phyloP scores from a whole-genome alignment of 2,329 filamentous ascomycete genomes.

The Sordariomycetes sp. region DNA sequence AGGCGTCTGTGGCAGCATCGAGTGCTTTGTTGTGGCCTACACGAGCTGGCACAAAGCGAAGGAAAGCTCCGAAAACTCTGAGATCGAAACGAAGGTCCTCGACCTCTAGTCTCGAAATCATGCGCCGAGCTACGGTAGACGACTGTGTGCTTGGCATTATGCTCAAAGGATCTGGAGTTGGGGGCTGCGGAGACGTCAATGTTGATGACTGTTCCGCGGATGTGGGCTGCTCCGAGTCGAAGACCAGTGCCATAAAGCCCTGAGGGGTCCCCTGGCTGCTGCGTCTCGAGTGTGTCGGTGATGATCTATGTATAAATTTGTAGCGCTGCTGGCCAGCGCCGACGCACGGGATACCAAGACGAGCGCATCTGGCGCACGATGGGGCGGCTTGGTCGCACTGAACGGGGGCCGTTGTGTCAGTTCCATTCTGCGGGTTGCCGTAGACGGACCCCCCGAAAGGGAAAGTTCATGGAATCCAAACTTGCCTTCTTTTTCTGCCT shows the following conservation, averaged over 20 bases:
- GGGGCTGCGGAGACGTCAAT: background rate
- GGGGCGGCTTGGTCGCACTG: slow-evolving; percentile 37
- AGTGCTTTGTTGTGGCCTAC: background rate
- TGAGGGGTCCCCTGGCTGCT: background rate
- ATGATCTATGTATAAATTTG: slow-evolving; percentile 27
- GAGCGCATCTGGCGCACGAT: slow-evolving; percentile 33
- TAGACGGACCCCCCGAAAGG: too few relatives aligned
- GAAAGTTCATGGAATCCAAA: background rate
- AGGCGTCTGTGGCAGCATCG: slow-evolving; percentile 1
- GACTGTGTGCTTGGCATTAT: background rate
- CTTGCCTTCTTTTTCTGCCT: slow-evolving; percentile 44
- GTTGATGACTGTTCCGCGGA: too few relatives aligned
- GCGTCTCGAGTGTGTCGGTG: background rate
- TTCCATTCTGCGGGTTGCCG: too few relatives aligned
- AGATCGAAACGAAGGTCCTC: slow-evolving; percentile 2
- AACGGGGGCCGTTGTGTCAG: slow-evolving; percentile 1
- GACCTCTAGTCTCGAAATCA: slow-evolving; percentile 1
- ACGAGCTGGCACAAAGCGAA: background rate
- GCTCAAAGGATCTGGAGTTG: background rate
- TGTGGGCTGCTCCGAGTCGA: too few relatives aligned
- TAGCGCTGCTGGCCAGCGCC: slow-evolving; percentile 36
- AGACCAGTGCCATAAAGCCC: background rate
- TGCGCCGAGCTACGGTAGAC: background rate
- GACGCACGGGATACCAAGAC: slow-evolving; percentile 31
- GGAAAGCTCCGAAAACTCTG: background rate